Conservation (phyloP, 192 early-diverging fungal genomes). For the Coemansia sp. region DNA sequence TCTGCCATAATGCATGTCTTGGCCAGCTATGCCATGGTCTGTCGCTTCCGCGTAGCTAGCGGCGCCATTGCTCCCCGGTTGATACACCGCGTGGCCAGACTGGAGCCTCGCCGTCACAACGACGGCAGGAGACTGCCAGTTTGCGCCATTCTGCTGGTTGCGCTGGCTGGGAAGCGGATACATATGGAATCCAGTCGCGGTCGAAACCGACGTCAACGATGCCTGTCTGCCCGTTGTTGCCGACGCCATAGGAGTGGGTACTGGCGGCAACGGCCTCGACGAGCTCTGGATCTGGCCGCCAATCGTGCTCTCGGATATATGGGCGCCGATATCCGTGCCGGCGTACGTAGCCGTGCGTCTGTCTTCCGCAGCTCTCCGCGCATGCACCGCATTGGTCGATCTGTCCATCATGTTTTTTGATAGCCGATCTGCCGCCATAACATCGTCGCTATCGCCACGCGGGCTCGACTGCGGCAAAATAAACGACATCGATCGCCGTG, state of each 20-base stretch:
- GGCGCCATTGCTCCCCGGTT: not conserved
- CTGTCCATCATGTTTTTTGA: constrained; percentile 21
- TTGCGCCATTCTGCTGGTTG: not conserved
- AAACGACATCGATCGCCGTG: constrained; percentile 45
- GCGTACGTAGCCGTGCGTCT: constrained; percentile 13
- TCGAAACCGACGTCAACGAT: not conserved
- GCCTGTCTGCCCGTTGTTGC: not conserved
- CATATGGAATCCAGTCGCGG: constrained; percentile 17
- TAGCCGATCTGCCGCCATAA: constrained; percentile 4
- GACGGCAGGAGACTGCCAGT: not conserved
- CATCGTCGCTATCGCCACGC: not conserved
- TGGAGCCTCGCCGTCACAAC: not conserved
- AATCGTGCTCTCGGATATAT: not conserved
- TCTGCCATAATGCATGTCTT: not conserved
- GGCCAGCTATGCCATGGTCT: not conserved
- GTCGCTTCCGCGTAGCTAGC: not conserved
- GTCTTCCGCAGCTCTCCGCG: constrained; percentile 26
- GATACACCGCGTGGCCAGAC: not conserved
- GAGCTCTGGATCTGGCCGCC: not conserved
- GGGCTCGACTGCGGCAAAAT: constrained; percentile 3
- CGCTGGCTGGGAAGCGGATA: constrained; percentile 14
- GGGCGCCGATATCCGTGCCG: not conserved
- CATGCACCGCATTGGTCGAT: constrained; percentile 32
- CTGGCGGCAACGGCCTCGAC: constrained; percentile 16
- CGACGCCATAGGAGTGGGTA: constrained; percentile 6